Evolutionary conservation across 352 stramenopile species (phyloP).

Genomic region (Thraustochytrium sp.): DNA sequence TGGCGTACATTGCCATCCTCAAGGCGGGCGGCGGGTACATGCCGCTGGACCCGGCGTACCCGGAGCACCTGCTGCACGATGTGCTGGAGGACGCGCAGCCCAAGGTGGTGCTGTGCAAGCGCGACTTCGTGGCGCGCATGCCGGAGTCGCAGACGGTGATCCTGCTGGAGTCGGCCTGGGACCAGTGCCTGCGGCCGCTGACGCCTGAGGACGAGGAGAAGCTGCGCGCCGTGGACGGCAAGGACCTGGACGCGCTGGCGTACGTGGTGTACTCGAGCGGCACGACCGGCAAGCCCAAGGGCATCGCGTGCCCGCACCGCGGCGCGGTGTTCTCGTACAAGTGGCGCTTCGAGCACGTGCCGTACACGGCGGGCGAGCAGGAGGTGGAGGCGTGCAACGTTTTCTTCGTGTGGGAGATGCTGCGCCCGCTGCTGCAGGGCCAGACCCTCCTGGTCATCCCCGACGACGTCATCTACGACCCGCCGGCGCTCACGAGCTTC

Average conservation of each 20-base stretch:
- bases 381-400: slow-evolving; percentile 81
- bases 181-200: slow-evolving; percentile 26
- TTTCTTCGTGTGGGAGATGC: slow-evolving; percentile 89
- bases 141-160: slow-evolving; percentile 48
- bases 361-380: slow-evolving; percentile 58
- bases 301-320: slow-evolving; percentile 84
- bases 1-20: slow-evolving; percentile 77
- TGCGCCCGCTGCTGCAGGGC: slow-evolving; percentile 78
- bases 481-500: slow-evolving; percentile 67
- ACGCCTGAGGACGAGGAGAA: slow-evolving; percentile 60
- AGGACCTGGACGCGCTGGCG: slow-evolving; percentile 74
- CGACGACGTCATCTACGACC: slow-evolving; percentile 83
- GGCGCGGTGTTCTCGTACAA: slow-evolving; percentile 83
- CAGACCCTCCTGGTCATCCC: slow-evolving; percentile 80
- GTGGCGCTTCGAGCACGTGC: slow-evolving; percentile 70
- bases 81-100: slow-evolving; percentile 78
- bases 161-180: slow-evolving; percentile 41
- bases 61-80: slow-evolving; percentile 72
- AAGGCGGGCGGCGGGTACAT: slow-evolving; percentile 84
- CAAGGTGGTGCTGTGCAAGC: slow-evolving; percentile 75
- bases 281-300: slow-evolving; percentile 82
- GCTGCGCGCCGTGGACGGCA: slow-evolving; percentile 63
- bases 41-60: slow-evolving; percentile 71
- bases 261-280: slow-evolving; percentile 87
- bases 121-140: slow-evolving; percentile 60